Evolutionary conservation across 257 asterid species (phyloP).

Genomic region (Oldenlandia corymbosa): DNA sequence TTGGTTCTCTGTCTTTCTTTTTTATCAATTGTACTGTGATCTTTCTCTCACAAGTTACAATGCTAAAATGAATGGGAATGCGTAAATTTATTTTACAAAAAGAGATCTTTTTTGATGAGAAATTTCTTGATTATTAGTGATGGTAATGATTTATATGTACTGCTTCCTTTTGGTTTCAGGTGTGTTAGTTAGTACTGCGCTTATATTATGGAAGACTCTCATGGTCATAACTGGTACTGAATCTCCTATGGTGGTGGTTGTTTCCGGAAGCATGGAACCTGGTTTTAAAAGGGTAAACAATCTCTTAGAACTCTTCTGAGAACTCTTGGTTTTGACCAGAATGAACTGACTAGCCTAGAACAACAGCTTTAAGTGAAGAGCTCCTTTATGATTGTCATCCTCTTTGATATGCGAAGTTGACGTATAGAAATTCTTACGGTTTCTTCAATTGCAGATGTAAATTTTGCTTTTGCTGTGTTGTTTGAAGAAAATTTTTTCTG

Average conservation of each 20-base stretch:
- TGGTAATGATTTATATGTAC: neutral
- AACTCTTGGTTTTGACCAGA: neutral
- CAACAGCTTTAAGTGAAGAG: too few species aligned
- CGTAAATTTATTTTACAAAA: too few species aligned
- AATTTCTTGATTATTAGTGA: too few species aligned
- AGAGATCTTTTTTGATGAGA: too few species aligned
- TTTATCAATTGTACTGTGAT: neutral
- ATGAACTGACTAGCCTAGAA: neutral
- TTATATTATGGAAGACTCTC: conserved; percentile 58
- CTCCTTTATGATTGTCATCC: too few species aligned
- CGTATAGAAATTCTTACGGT: neutral
- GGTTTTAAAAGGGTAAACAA: conserved; percentile 63
- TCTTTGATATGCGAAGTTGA: too few species aligned
- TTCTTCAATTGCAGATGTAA: neutral
- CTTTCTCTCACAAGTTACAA: too few species aligned
- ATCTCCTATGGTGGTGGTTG: conserved; percentile 72
- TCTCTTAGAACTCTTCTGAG: too few species aligned
- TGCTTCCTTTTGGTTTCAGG: conserved; percentile 28
- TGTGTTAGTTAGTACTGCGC: conserved; percentile 46
- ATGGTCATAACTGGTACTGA: conserved; percentile 54
- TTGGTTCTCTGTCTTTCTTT: conserved; percentile 10
- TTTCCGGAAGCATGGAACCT: conserved; percentile 82
- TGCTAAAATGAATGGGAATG: neutral
- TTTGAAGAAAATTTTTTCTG: too few species aligned
- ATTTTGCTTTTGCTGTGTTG: neutral